phyloP scores from a whole-genome alignment of 495 filamentous ascomycete species.

The Sphaerosporella brunnea region DNA sequence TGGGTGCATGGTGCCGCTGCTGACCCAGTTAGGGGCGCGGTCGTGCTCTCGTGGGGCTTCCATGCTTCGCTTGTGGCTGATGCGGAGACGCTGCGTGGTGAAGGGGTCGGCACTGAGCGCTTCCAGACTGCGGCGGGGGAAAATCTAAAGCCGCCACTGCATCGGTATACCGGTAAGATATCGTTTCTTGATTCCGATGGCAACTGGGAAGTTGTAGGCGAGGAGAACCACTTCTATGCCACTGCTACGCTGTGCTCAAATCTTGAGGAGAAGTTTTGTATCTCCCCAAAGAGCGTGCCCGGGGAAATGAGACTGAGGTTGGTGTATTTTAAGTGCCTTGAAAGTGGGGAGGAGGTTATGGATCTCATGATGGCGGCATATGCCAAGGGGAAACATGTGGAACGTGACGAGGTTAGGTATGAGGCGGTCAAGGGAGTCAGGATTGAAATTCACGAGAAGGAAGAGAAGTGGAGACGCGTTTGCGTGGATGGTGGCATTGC shows the following conservation, averaged over 20 bases:
- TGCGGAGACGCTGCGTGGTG: slow-evolving; percentile 62
- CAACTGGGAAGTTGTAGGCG: slow-evolving; percentile 2
- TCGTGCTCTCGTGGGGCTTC: slow-evolving; percentile 74
- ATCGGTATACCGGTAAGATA: slow-evolving; percentile 37
- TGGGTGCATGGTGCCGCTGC: slow-evolving; percentile 13
- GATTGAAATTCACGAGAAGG: slow-evolving; percentile 41
- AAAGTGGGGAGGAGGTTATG: slow-evolving; percentile 43
- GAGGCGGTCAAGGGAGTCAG: slow-evolving; percentile 45
- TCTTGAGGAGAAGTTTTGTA: slow-evolving; percentile 60
- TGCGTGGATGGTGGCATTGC: slow-evolving; percentile 84
- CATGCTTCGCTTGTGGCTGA: slow-evolving; percentile 78
- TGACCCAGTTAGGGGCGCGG: slow-evolving; percentile 45
- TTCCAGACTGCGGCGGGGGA: slow-evolving; percentile 71
- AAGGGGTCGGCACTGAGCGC: slow-evolving; percentile 46
- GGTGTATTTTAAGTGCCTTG: slow-evolving; percentile 46
- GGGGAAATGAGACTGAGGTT: slow-evolving; percentile 49
- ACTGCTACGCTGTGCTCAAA: slow-evolving; percentile 57
- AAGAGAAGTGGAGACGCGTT: slow-evolving; percentile 57
- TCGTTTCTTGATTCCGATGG: not conserved
- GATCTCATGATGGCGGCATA: slow-evolving; percentile 61
- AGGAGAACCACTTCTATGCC: slow-evolving; percentile 47
- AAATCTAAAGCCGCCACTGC: slow-evolving; percentile 45
- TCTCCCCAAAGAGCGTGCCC: slow-evolving; percentile 51
- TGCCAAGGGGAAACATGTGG: slow-evolving; percentile 51
- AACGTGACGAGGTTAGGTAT: slow-evolving; percentile 45